phyloP scores from a whole-genome alignment of 768 basidiomycete genomes.

The Peribolospora baueri region DNA sequence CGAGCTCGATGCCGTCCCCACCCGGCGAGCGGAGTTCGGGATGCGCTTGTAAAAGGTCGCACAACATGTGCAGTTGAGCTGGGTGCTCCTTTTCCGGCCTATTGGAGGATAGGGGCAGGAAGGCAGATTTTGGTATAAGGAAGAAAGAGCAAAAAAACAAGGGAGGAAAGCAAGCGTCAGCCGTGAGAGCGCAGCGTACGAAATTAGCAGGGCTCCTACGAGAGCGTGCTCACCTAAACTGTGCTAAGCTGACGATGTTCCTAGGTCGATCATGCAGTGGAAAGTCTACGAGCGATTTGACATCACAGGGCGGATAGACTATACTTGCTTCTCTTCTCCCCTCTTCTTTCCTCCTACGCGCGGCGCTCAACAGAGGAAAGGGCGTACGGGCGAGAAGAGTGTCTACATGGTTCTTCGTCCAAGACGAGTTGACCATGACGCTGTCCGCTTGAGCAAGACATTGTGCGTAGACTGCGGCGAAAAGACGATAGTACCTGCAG shows the following conservation, averaged over 20 bases:
- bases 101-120: not conserved
- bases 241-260: conserved; percentile 64
- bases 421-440: conserved; percentile 81
- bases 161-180: too few species aligned
- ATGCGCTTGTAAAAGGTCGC: conserved; percentile 30
- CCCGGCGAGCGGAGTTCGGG: conserved; percentile 30
- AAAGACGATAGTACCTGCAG: conserved; percentile 60
- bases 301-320: conserved; percentile 86
- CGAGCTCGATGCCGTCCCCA: conserved; percentile 28
- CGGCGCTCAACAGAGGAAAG: not conserved
- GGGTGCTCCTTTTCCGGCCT: conserved; percentile 89
- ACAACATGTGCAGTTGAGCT: conserved; percentile 48
- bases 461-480: conserved; percentile 56
- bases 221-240: conserved; percentile 45
- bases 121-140: not conserved
- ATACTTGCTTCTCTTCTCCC: conserved; percentile 17
- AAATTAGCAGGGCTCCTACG: too few species aligned
- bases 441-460: conserved; percentile 39
- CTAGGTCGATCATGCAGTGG: conserved; percentile 31
- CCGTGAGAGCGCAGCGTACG: too few species aligned
- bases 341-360: conserved; percentile 5
- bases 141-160: not conserved
- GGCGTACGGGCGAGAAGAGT: conserved; percentile 29
- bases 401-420: conserved; percentile 71
- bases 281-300: conserved; percentile 38